These are phyloP conservation scores for Ammopiptanthus mongolicus DNA, from an alignment of 306 rosid species.

Conservation along the genomic window DNA sequence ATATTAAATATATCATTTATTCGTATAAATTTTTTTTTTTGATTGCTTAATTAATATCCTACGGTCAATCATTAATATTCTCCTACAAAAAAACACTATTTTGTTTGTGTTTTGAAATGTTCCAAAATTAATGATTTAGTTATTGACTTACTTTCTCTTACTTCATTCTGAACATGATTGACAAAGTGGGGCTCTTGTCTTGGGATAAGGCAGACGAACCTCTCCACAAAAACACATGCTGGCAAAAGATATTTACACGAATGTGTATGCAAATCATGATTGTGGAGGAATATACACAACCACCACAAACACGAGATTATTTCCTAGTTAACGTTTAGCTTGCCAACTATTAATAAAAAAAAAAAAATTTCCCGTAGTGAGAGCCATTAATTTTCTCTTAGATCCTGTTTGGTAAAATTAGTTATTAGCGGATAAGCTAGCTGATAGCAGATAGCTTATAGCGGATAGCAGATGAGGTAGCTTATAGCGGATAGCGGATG, in stretches of 20 bases:
- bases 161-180: conserved; percentile 9
- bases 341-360: neutral
- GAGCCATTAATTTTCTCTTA: neutral
- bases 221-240: conserved; percentile 27
- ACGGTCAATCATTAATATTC: too few relatives aligned
- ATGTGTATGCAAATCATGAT: neutral
- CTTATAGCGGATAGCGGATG: too few relatives aligned
- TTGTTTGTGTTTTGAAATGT: neutral
- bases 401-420: too few relatives aligned
- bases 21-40: too few relatives aligned
- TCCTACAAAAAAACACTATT: neutral
- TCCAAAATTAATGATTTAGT: conserved; percentile 1
- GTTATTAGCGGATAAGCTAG: too few relatives aligned
- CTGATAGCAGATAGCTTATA: too few relatives aligned
- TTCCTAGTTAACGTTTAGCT: neutral
- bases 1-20: too few relatives aligned
- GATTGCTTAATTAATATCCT: too few relatives aligned
- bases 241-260: conserved; percentile 22
- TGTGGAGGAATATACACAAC: conserved; percentile 13
- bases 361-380: neutral
- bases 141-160: conserved; percentile 1
- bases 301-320: neutral
- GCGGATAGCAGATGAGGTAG: too few relatives aligned
- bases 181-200: conserved; percentile 24
- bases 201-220: conserved; percentile 23